Evolutionary conservation across 2,329 filamentous ascomycete genomes (phyloP).

Genomic region (Diaporthe nobilis): DNA sequence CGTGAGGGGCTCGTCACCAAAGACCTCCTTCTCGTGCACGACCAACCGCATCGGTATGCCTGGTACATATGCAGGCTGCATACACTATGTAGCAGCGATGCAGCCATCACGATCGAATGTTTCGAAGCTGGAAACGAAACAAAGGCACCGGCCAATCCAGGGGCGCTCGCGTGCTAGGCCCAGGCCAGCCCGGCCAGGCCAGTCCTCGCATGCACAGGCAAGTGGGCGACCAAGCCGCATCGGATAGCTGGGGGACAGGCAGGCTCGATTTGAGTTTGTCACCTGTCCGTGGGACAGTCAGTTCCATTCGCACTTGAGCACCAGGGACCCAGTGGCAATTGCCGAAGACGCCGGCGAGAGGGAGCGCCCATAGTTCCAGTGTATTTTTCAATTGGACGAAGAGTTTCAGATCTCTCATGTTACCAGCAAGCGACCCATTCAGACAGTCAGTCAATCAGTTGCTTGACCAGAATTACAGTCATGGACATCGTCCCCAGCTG

Average conservation of each 20-base stretch:
- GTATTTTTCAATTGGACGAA: neutral
- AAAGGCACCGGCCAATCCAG: conserved; percentile 13
- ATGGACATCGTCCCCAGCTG: conserved; percentile 14
- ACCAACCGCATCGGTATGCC: neutral
- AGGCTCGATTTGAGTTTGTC: conserved; percentile 20
- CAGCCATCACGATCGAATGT: conserved; percentile 4
- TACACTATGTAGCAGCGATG: conserved; percentile 7
- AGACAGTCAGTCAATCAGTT: neutral
- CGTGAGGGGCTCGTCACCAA: neutral
- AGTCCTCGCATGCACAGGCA: conserved; percentile 25
- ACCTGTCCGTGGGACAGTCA: neutral
- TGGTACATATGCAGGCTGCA: neutral
- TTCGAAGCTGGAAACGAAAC: conserved; percentile 32
- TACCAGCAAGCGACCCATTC: neutral
- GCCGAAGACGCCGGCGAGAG: conserved; percentile 6
- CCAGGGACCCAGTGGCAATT: conserved; percentile 13
- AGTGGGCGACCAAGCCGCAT: conserved; percentile 13
- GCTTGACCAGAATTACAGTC: neutral
- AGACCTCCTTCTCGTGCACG: neutral
- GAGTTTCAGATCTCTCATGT: neutral
- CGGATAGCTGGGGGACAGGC: neutral
- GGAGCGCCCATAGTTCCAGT: neutral
- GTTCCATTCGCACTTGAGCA: neutral
- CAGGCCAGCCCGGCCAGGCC: conserved; percentile 14
- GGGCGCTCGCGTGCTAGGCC: conserved; percentile 1